Conservation (phyloP, 306 rosid genomes). For the Inga leiocalycina region DNA sequence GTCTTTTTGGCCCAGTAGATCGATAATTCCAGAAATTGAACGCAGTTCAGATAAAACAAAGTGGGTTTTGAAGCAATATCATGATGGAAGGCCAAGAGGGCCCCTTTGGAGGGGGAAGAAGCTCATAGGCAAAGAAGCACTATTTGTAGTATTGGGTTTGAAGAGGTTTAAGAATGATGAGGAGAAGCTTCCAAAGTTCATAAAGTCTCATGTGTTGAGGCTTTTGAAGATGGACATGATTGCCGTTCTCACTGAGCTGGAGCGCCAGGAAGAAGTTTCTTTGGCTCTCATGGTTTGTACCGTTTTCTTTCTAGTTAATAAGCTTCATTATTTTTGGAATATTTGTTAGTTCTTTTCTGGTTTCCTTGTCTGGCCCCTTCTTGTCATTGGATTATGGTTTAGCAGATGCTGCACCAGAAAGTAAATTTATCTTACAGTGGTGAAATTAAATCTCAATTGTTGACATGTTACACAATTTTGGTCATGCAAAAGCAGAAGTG, state of each 20-base stretch:
- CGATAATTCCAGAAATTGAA: constrained; percentile 24
- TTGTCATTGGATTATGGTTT: background rate
- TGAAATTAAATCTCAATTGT: background rate
- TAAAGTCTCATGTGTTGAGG: constrained; percentile 65
- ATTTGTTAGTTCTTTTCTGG: background rate
- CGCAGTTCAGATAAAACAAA: constrained; percentile 28
- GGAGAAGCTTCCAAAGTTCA: constrained; percentile 72
- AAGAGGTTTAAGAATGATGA: constrained; percentile 80
- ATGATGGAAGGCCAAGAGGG: constrained; percentile 95
- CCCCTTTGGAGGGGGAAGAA: constrained; percentile 98
- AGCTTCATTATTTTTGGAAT: background rate
- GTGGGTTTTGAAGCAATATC: constrained; percentile 58
- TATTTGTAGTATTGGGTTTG: constrained; percentile 70
- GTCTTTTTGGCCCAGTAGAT: constrained; percentile 22
- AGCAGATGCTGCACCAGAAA: background rate
- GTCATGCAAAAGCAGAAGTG: background rate
- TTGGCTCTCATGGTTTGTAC: constrained; percentile 72
- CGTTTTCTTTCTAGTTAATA: background rate
- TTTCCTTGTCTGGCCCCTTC: background rate
- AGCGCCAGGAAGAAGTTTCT: constrained; percentile 88
- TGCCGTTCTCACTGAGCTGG: constrained; percentile 87
- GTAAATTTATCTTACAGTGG: background rate
- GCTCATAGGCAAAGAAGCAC: constrained; percentile 87
- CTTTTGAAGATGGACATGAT: constrained; percentile 82
- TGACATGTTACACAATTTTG: background rate